Base-by-base conservation (phyloP, 2,329 filamentous ascomycete species). In the Aureobasidium sp. region DNA sequence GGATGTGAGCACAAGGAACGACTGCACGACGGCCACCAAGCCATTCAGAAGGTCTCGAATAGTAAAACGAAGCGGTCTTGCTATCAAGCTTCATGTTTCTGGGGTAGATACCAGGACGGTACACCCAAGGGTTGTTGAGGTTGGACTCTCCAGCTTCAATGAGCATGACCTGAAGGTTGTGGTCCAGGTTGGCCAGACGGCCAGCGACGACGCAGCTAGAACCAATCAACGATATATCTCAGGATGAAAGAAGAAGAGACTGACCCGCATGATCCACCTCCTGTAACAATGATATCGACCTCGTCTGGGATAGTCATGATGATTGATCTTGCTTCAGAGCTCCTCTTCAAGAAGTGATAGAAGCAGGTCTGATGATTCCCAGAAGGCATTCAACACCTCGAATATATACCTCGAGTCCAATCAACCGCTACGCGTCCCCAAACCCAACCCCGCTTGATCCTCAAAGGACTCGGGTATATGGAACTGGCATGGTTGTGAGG, bases 51-150 rank as follows among this genome's bases (percentile, higher is more conserved):
- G 87, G 86, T 42, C 84, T 80, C 50, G 87, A 90, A 72, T 91
- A 84, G 70, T 92, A 93, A 74, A 92, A 92, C 0, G 87, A 87
- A 35, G 89, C 88, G 33, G 87, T 90, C 79, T 89, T 90, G 66
- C 86, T 90, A 79, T 90, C 87, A 62, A 89, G 71, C 74, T 89
- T 85, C 86, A 89, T 90, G 75, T 90, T 90, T 47, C 79, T 77
- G n/a, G 87, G 88, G 73, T 87, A 90, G 71, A 90, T 87, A 59
- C 85, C 87, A 2, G 87, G 87, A 6, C 87, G 83, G 74, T 81
- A 90, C 13, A 90, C 86, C 79, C 81, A 89, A 73, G 86, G 87
- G 70, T 90, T 89, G 76, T 91, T 90, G 61, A 89, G 72, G 68
- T 89, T 89, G 72, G 78, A 86, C 76, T 88, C 86, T 45, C 86